Percentiles rank a stretch among this genome's conserved stretches.
Evolutionary conservation across 1,284 basidiomycete genomes (phyloP).

Genomic region (Sporisorium scitamineum): DNA sequence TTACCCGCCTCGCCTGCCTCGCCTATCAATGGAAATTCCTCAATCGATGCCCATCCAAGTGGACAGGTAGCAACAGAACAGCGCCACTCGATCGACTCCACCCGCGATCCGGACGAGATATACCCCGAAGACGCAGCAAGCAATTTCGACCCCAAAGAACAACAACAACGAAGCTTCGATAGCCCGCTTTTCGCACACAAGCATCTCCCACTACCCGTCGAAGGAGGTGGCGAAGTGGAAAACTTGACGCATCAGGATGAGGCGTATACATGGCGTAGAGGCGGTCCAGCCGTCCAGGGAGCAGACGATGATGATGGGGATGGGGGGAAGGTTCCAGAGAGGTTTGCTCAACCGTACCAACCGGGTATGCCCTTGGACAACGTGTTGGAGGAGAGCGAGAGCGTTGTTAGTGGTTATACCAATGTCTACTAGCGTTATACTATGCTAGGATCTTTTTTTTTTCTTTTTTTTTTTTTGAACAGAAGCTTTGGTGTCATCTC

Average conservation of each 20-base stretch:
- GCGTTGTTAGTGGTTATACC: constrained; percentile 43
- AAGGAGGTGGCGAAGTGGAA: constrained; percentile 20
- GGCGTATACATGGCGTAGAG: background rate
- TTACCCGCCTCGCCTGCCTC: constrained; percentile 5
- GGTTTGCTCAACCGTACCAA: constrained; percentile 56
- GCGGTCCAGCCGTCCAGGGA: background rate
- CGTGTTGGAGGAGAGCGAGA: constrained; percentile 60
- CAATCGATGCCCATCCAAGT: background rate
- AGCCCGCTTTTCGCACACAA: background rate
- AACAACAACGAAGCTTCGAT: constrained; percentile 2
- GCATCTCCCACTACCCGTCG: background rate
- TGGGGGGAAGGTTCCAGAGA: constrained; percentile 6
- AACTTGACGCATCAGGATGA: background rate
- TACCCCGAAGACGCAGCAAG: constrained; percentile 62
- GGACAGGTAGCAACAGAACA: background rate
- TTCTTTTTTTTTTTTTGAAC: too few species aligned
- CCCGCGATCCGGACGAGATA: constrained; percentile 48
- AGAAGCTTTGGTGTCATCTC: too few species aligned
- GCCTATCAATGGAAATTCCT: background rate
- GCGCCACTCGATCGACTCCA: constrained; percentile 9
- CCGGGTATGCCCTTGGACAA: constrained; percentile 64
- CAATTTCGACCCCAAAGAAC: constrained; percentile 38
- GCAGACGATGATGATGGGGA: constrained; percentile 12
- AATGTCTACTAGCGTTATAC: too few species aligned
- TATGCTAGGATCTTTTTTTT: too few species aligned